These are phyloP conservation scores for Neoascochyta sp. DNA, from an alignment of 2,329 filamentous ascomycete species.

Conservation along the genomic window DNA sequence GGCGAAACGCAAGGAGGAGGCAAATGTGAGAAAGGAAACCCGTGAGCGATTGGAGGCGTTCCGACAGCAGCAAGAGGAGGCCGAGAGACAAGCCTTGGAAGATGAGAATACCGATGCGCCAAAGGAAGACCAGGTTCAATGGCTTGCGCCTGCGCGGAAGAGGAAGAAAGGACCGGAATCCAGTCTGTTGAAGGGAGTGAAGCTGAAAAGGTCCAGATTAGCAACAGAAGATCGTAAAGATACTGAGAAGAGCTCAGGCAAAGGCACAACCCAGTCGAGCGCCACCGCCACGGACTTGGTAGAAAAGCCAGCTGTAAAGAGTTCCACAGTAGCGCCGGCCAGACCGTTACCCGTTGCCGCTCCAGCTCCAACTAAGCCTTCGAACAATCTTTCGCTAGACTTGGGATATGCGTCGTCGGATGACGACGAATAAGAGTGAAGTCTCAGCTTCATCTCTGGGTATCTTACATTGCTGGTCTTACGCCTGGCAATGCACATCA, in stretches of 20 bases:
- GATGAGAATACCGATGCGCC: constrained; percentile 36
- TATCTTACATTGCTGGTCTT: too few relatives aligned
- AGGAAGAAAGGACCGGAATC: constrained; percentile 47
- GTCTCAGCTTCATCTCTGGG: too few relatives aligned
- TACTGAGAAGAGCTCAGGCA: constrained; percentile 1
- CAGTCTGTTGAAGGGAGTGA: constrained; percentile 41
- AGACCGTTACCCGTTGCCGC: constrained; percentile 8
- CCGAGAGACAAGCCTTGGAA: constrained; percentile 48
- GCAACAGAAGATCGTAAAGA: constrained; percentile 9
- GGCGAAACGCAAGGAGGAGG: constrained; percentile 55
- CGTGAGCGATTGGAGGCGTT: constrained; percentile 57
- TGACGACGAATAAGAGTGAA: constrained; percentile 41
- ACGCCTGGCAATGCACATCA: too few relatives aligned
- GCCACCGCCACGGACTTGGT: neutral
- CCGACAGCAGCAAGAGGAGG: constrained; percentile 57
- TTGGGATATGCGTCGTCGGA: constrained; percentile 45
- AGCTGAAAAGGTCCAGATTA: constrained; percentile 41
- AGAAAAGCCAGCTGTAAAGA: constrained; percentile 1
- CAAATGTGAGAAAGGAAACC: constrained; percentile 56
- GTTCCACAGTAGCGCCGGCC: too few relatives aligned
- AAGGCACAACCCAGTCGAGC: neutral
- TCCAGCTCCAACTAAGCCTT: constrained; percentile 13
- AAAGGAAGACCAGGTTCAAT: constrained; percentile 46
- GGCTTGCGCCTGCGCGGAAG: constrained; percentile 51
- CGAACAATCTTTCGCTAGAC: constrained; percentile 29